Evolutionary conservation across 345 rosid species (phyloP).

Genomic region (Trapa incisa): DNA sequence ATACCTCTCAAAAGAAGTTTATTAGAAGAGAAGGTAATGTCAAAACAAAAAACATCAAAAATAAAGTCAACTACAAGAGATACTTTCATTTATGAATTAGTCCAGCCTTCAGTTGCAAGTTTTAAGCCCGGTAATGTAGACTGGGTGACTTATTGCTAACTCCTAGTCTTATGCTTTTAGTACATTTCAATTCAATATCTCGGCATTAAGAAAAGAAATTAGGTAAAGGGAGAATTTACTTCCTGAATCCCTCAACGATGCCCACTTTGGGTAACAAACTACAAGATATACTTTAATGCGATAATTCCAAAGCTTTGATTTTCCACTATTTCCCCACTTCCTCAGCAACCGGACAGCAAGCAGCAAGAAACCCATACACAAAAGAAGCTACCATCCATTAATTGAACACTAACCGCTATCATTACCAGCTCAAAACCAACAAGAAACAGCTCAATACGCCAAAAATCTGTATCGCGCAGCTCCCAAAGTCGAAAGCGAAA

Average conservation of each 20-base stretch:
- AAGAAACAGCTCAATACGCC: constrained; percentile 12
- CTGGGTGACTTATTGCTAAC: too few relatives aligned
- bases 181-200: too few relatives aligned
- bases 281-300: neutral
- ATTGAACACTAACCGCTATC: too few relatives aligned
- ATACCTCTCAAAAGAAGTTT: too few relatives aligned
- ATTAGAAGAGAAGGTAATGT: too few relatives aligned
- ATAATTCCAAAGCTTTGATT: neutral
- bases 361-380: neutral
- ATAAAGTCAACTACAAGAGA: too few relatives aligned
- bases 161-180: too few relatives aligned
- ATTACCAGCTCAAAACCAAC: constrained; percentile 14
- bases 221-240: neutral
- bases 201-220: too few relatives aligned
- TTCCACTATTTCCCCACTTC: neutral
- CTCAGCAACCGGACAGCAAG: constrained; percentile 1
- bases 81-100: too few relatives aligned
- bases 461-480: constrained; percentile 15
- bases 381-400: neutral
- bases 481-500: neutral
- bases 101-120: too few relatives aligned
- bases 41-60: neutral
- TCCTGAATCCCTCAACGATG: too few relatives aligned
- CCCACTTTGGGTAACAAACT: neutral
- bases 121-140: too few relatives aligned